These are phyloP conservation scores for Lycium barbarum DNA, from an alignment of 257 asterid genomes.

Conservation along the genomic window DNA sequence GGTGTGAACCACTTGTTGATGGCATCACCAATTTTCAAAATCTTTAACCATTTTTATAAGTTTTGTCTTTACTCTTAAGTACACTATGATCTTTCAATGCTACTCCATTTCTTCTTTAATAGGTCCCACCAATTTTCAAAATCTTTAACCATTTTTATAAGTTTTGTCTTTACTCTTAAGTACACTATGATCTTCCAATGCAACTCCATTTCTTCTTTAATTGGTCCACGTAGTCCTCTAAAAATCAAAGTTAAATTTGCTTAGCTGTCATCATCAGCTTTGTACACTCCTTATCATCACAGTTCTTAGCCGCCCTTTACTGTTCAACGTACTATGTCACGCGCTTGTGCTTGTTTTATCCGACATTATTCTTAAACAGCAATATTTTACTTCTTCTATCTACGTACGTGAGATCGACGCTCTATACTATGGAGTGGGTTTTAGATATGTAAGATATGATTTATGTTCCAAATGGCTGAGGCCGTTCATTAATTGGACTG, in stretches of 20 bases:
- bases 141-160: background rate
- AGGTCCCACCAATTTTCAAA: background rate
- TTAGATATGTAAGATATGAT: background rate
- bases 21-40: background rate
- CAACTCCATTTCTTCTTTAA: background rate
- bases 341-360: background rate
- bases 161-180: background rate
- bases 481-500: background rate
- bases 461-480: background rate
- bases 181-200: background rate
- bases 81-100: background rate
- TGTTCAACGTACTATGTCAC: background rate
- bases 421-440: background rate
- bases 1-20: background rate
- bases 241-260: background rate
- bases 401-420: background rate
- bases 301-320: constrained; percentile 27
- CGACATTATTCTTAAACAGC: background rate
- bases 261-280: background rate
- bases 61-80: background rate
- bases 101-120: background rate
- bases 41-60: background rate
- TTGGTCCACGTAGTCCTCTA: background rate
- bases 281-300: background rate
- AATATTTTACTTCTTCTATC: background rate